Base-by-base conservation (phyloP, 106 monocot genomes). In the Cymbidium sinense region DNA sequence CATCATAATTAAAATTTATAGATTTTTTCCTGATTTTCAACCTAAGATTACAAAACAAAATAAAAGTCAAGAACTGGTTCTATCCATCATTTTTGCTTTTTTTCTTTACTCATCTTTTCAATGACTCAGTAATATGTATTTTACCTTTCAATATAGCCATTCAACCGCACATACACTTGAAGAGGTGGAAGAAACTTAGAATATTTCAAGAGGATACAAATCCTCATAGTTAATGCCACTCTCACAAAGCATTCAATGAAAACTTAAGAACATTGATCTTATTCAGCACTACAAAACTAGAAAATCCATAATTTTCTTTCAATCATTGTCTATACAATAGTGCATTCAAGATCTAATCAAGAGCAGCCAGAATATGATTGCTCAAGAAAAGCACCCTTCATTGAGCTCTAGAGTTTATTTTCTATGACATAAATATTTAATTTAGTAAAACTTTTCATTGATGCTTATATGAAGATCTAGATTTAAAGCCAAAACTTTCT, bases 131-230 rank as follows among this genome's bases (percentile, higher is more conserved):
- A n/a, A n/a, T n/a, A n/a, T n/a, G 47, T 58, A 58, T 58, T 23
- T 58, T 58, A 58, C 58, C 23, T 58, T 5, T 58, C 58, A 58
- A 58, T 58, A 58, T 58, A 58, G n/a, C n/a, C 58, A 58, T 58
- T n/a, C 58, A 58, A 5, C 58, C 21, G 13, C 47, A 1, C 31
- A 64, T 23, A 20, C 31, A 67, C 67, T 17, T 15, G 31, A 67
- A 67, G 67, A 65, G 11, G 33, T 2, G 17, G 33, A 33, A 4
- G 33, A 23, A 31, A 33, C 67, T 67, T n/a, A 58, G 23, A 4
- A 58, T 6, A 11, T 47, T 18, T 12, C 47, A 47, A 13, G 47
- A 13, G 47, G 47, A 47, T 13, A 47, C 58, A 58, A 58, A n/a
- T 58, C 21, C 58, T n/a, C 58, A 21, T n/a, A 5, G 23, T 58